Conservation (phyloP, 495 filamentous ascomycete species). For the Penicillium macrosclerotiorum region DNA sequence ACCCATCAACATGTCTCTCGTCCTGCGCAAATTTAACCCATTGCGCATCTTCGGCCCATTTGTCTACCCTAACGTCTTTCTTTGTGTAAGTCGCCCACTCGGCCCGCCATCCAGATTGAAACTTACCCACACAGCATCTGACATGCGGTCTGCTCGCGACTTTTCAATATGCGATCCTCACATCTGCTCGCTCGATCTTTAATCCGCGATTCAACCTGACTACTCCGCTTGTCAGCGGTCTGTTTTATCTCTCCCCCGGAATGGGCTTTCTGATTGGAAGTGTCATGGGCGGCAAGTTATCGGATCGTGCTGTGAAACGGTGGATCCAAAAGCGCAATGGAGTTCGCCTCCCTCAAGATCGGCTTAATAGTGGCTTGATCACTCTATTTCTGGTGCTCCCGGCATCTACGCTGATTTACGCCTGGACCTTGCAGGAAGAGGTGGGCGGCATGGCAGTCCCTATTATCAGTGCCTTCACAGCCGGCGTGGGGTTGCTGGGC, state of each 20-base stretch:
- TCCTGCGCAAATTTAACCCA: constrained; percentile 39
- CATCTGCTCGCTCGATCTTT: constrained; percentile 69
- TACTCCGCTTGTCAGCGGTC: constrained; percentile 63
- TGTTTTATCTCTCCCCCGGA: constrained; percentile 77
- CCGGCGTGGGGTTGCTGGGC: constrained; percentile 66
- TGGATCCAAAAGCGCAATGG: constrained; percentile 59
- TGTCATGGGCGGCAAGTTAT: constrained; percentile 66
- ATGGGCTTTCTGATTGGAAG: constrained; percentile 68
- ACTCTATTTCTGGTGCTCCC: constrained; percentile 64
- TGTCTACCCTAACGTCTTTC: constrained; percentile 41
- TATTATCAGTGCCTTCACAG: constrained; percentile 66
- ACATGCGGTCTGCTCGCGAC: constrained; percentile 63
- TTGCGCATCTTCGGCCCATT: constrained; percentile 33
- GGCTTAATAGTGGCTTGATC: constrained; percentile 61
- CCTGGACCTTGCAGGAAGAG: constrained; percentile 64
- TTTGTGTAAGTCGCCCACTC: constrained; percentile 28
- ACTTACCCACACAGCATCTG: constrained; percentile 40
- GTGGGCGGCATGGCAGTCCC: constrained; percentile 66
- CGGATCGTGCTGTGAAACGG: constrained; percentile 61
- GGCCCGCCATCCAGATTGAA: not conserved
- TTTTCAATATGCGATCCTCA: constrained; percentile 70
- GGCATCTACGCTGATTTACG: constrained; percentile 63
- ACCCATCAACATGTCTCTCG: constrained; percentile 1
- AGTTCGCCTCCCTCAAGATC: constrained; percentile 66
- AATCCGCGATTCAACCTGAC: constrained; percentile 71